A percentile compares a stretch with the other conserved stretches of the same genome.
Conservation (phyloP, 169 alveolate genomes). For the Blepharisma undulans region DNA sequence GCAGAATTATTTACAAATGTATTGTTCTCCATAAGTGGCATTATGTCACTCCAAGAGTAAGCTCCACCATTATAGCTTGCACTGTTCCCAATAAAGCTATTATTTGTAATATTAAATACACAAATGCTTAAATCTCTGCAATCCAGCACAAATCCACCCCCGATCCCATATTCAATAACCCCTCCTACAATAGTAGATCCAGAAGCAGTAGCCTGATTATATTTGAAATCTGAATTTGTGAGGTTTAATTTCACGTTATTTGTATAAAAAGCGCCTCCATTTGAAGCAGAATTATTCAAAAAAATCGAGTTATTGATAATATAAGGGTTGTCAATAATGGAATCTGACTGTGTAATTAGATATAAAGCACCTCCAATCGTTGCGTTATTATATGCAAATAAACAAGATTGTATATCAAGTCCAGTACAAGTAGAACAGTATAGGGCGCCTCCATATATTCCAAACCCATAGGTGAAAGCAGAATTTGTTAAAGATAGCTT, state of each 20-base stretch:
- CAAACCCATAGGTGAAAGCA: not conserved
- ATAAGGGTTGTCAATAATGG: not conserved
- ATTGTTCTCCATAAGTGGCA: not conserved
- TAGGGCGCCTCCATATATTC: not conserved
- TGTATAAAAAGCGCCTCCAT: not conserved
- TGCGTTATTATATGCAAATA: not conserved
- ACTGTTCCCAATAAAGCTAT: not conserved
- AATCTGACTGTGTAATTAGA: not conserved
- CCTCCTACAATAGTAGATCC: not conserved
- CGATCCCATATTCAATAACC: not conserved
- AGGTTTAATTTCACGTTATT: not conserved
- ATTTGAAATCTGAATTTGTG: not conserved
- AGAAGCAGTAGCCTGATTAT: not conserved
- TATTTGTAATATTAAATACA: not conserved
- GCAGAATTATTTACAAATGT: slow-evolving; percentile 18
- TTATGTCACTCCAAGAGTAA: not conserved
- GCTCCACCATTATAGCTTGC: slow-evolving; percentile 13
- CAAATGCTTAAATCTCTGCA: not conserved
- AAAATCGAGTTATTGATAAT: not conserved
- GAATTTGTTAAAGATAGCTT: not conserved
- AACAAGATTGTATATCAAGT: not conserved
- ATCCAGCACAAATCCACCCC: not conserved
- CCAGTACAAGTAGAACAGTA: not conserved
- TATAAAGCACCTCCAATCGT: not conserved
- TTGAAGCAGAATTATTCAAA: not conserved